Percentiles rank a stretch among this genome's conserved stretches.
Evolutionary conservation across 2,329 filamentous ascomycete genomes (phyloP).

Genomic region (Xylaria arbuscula): DNA sequence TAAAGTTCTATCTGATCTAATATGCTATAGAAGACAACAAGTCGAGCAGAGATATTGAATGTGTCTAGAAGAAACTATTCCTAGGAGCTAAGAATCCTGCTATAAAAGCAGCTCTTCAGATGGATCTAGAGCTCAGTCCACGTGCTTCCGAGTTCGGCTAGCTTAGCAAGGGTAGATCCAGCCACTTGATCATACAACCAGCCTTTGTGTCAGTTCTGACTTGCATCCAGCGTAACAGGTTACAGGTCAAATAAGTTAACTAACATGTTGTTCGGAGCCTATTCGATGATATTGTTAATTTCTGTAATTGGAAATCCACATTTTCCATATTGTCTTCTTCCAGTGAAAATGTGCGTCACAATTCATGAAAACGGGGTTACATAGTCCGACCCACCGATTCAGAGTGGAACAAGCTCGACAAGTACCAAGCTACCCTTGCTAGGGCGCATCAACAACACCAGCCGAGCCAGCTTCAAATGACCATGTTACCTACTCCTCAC

Average conservation of each 20-base stretch:
- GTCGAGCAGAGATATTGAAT: no score
- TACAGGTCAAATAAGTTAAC: no score
- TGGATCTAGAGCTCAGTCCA: not conserved
- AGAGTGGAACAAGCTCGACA: not conserved
- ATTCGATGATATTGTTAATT: not conserved
- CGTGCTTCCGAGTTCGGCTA: not conserved
- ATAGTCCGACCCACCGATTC: not conserved
- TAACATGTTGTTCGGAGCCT: no score
- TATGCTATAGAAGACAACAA: no score
- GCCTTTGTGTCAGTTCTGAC: not conserved
- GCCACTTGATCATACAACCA: not conserved
- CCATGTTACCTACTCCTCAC: conserved; percentile 23
- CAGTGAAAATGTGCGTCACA: not conserved
- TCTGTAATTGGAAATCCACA: not conserved
- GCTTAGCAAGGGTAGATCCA: not conserved
- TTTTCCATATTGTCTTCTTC: not conserved
- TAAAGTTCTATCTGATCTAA: no score
- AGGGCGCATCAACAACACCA: conserved; percentile 25
- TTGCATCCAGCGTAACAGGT: not conserved
- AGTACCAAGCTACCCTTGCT: not conserved
- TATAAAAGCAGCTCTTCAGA: not conserved
- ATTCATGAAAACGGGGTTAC: not conserved
- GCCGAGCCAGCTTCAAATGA: conserved; percentile 15
- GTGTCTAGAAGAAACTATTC: no score
- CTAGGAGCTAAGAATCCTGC: no score